Conservation (phyloP, 208 protist species). For the Trypanosoma theileri region DNA sequence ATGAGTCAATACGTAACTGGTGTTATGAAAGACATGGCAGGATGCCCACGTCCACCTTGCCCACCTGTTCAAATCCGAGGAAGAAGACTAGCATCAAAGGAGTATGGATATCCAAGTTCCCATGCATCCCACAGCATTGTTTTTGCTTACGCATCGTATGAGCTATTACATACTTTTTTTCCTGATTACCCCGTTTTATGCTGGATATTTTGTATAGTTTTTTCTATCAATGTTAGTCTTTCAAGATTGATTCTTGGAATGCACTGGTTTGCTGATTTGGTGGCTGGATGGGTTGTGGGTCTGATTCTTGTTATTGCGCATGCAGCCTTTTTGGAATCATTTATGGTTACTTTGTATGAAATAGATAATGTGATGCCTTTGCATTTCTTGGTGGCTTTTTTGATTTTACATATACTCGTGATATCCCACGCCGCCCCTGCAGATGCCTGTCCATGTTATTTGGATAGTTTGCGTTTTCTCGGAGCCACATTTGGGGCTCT, state of each 20-base stretch:
- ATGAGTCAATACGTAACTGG: slow-evolving; percentile 66
- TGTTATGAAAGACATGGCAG: slow-evolving; percentile 54
- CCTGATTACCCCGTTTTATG: slow-evolving; percentile 40
- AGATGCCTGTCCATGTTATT: slow-evolving; percentile 71
- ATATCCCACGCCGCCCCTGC: slow-evolving; percentile 52
- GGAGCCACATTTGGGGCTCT: slow-evolving; percentile 47
- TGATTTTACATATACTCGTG: slow-evolving; percentile 39
- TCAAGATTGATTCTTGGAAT: slow-evolving; percentile 73
- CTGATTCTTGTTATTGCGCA: slow-evolving; percentile 46
- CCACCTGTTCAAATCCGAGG: slow-evolving; percentile 64
- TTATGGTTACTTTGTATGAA: slow-evolving; percentile 31
- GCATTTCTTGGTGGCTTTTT: slow-evolving; percentile 39
- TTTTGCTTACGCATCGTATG: slow-evolving; percentile 60
- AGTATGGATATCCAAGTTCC: slow-evolving; percentile 80
- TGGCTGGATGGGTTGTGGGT: slow-evolving; percentile 47
- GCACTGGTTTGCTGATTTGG: slow-evolving; percentile 75
- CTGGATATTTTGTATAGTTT: slow-evolving; percentile 40
- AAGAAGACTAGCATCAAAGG: slow-evolving; percentile 16
- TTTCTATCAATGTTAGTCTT: slow-evolving; percentile 50
- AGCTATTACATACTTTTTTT: slow-evolving; percentile 35
- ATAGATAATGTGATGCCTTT: slow-evolving; percentile 12
- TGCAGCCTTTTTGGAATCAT: slow-evolving; percentile 38
- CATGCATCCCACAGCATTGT: slow-evolving; percentile 59
- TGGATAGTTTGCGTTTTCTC: slow-evolving; percentile 68
- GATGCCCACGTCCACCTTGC: slow-evolving; percentile 67